These are phyloP conservation scores for Fusarium sp. DNA, from an alignment of 2,329 filamentous ascomycete species.

Conservation along the genomic window DNA sequence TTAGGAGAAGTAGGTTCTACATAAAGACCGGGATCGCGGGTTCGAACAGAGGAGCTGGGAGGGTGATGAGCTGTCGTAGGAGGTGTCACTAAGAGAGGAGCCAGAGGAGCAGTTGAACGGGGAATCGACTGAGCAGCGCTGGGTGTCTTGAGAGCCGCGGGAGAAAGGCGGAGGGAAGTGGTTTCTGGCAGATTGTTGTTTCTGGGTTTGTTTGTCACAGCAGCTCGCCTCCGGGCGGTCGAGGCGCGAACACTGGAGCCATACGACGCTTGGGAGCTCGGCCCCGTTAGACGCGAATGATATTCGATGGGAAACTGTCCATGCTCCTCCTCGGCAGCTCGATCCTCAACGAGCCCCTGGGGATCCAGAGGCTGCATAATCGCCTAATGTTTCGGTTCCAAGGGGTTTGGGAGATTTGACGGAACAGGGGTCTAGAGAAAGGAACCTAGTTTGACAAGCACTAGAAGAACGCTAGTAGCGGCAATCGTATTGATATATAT, in stretches of 20 bases:
- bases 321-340: conserved; percentile 21
- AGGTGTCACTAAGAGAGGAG: conserved; percentile 22
- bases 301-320: conserved; percentile 36
- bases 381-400: conserved; percentile 42
- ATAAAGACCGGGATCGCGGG: conserved; percentile 37
- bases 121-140: conserved; percentile 20
- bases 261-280: conserved; percentile 28
- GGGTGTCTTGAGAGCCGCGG: conserved; percentile 26
- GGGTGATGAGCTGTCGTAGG: conserved; percentile 30
- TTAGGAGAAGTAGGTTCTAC: conserved; percentile 44
- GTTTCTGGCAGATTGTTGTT: conserved; percentile 36
- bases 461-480: conserved; percentile 23
- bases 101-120: conserved; percentile 8
- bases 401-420: conserved; percentile 38
- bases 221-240: conserved; percentile 24
- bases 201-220: conserved; percentile 26
- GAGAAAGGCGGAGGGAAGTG: conserved; percentile 27
- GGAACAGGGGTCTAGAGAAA: conserved; percentile 35
- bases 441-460: conserved; percentile 26
- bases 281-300: conserved; percentile 35
- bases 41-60: conserved; percentile 32
- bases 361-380: conserved; percentile 42
- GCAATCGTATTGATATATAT: conserved; percentile 16
- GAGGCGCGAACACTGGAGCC: conserved; percentile 35
- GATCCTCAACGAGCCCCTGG: conserved; percentile 37